phyloP scores from a whole-genome alignment of 2,329 filamentous ascomycete species.

The Ophiostoma ips region DNA sequence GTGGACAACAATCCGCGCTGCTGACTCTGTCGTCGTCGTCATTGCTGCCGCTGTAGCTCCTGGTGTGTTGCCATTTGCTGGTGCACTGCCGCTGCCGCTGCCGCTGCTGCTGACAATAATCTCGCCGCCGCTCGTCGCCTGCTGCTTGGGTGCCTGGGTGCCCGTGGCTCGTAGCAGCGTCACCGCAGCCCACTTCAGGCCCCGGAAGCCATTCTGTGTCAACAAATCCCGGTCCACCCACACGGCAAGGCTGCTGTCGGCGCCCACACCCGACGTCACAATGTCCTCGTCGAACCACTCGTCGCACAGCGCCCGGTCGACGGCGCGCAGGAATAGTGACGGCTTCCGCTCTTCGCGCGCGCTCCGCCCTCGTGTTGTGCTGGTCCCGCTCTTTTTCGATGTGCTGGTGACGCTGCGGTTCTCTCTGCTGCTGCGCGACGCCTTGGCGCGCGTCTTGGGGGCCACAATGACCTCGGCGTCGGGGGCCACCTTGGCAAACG shows the following conservation, averaged over 20 bases:
- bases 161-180: conserved; percentile 71
- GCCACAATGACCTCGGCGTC: conserved; percentile 96
- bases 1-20: conserved; percentile 60
- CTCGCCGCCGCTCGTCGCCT: neutral
- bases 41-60: neutral
- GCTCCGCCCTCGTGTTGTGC: conserved; percentile 39
- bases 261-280: neutral
- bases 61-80: conserved; percentile 6
- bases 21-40: conserved; percentile 30
- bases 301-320: conserved; percentile 54
- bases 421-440: conserved; percentile 51
- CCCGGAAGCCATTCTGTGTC: conserved; percentile 56
- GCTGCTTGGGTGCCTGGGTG: conserved; percentile 52
- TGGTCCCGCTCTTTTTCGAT: conserved; percentile 66
- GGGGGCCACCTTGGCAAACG: conserved; percentile 84
- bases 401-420: conserved; percentile 68
- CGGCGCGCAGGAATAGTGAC: conserved; percentile 62
- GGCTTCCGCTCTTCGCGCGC: conserved; percentile 51
- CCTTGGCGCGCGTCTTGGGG: conserved; percentile 71
- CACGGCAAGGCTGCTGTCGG: conserved; percentile 47
- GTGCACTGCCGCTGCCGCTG: conserved; percentile 30
- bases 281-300: conserved; percentile 66
- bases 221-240: conserved; percentile 78
- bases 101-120: conserved; percentile 29
- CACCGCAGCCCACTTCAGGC: conserved; percentile 65